Evolutionary conservation across 2,329 filamentous ascomycete species (phyloP).

Genomic region (Epichloe glyceriae): DNA sequence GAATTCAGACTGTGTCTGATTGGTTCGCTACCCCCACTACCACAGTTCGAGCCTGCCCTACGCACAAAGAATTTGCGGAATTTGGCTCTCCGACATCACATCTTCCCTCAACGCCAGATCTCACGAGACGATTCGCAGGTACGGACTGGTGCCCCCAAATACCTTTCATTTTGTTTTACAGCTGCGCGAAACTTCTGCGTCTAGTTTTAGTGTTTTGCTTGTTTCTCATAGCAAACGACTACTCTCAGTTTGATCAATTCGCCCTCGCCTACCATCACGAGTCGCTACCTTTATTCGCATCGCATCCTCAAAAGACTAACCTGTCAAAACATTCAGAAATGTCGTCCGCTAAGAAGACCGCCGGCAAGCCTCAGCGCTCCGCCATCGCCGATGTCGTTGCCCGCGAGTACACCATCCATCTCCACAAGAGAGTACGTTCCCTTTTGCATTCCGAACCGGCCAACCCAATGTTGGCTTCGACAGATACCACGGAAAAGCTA

Average conservation of each 20-base stretch:
- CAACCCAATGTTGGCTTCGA: neutral
- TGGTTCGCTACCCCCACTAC: conserved; percentile 23
- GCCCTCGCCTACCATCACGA: conserved; percentile 1
- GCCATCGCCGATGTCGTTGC: conserved; percentile 98
- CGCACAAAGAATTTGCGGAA: conserved; percentile 31
- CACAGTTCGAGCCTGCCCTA: conserved; percentile 26
- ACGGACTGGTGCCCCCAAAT: conserved; percentile 18
- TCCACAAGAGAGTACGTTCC: conserved; percentile 71
- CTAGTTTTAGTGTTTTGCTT: neutral
- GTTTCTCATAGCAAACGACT: neutral
- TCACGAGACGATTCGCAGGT: conserved; percentile 30
- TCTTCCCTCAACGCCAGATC: conserved; percentile 25
- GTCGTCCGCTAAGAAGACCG: conserved; percentile 27
- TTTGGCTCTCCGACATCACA: conserved; percentile 24
- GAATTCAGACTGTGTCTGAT: conserved; percentile 13
- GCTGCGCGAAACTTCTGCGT: neutral
- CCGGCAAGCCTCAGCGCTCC: conserved; percentile 51
- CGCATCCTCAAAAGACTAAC: conserved; percentile 13
- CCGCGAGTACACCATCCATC: conserved; percentile 99
- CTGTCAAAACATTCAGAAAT: conserved; percentile 21
- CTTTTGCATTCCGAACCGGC: conserved; percentile 6
- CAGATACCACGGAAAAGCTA: conserved; percentile 3
- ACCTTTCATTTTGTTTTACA: neutral
- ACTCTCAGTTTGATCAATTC: neutral
- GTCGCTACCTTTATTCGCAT: conserved; percentile 1